phyloP scores from a whole-genome alignment of 768 basidiomycete genomes.

The Termitomyces sp. region DNA sequence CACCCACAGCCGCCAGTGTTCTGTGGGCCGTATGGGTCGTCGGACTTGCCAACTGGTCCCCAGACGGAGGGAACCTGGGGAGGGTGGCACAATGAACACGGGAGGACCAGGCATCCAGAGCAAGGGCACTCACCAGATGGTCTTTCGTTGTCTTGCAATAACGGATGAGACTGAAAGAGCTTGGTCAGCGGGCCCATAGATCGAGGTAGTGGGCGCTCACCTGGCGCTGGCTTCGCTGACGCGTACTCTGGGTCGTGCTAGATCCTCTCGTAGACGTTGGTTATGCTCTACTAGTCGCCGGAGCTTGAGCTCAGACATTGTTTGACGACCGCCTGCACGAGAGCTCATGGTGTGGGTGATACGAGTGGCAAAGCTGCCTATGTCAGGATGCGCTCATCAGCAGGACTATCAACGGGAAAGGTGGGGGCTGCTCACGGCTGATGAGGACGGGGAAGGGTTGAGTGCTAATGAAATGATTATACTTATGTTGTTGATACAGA shows the following conservation, averaged over 20 bases:
- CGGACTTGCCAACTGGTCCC: constrained; percentile 89
- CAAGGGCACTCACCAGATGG: constrained; percentile 40
- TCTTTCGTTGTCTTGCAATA: constrained; percentile 96
- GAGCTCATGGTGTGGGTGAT: constrained; percentile 45
- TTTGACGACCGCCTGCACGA: constrained; percentile 67
- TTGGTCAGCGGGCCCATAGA: constrained; percentile 4
- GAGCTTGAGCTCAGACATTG: constrained; percentile 98
- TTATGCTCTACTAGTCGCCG: constrained; percentile 93
- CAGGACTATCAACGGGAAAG: background rate
- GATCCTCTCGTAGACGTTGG: constrained; percentile 84
- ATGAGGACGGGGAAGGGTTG: background rate
- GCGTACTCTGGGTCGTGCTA: constrained; percentile 82
- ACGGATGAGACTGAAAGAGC: constrained; percentile 69
- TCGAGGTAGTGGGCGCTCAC: constrained; percentile 40
- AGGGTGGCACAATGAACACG: constrained; percentile 2
- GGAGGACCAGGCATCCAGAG: background rate
- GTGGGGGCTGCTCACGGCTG: background rate
- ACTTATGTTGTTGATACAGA: constrained; percentile 9
- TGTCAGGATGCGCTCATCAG: background rate
- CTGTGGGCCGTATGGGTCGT: constrained; percentile 89
- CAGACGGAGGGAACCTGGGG: constrained; percentile 89
- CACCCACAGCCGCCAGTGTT: constrained; percentile 44
- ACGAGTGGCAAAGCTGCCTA: constrained; percentile 8
- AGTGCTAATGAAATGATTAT: background rate
- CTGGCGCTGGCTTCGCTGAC: constrained; percentile 91